These are phyloP conservation scores for Pestalotiopsis sp. DNA, from an alignment of 2,329 filamentous ascomycete species.

Conservation along the genomic window DNA sequence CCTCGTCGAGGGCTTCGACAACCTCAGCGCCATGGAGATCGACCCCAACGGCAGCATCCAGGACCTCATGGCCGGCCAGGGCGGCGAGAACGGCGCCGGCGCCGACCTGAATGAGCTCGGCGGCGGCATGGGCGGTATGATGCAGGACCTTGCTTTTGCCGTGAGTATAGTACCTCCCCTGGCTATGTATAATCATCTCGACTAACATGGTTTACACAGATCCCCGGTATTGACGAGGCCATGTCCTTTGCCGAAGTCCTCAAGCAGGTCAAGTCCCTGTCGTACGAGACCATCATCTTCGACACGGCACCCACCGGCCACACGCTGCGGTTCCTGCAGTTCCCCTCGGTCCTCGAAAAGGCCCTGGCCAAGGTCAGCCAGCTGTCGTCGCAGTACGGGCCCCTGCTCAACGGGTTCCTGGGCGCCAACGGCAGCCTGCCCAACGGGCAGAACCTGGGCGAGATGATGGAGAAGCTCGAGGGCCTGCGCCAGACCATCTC, in stretches of 20 bases:
- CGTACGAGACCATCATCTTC: conserved; percentile 99
- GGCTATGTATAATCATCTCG: no score
- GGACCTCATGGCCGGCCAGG: conserved; percentile 80
- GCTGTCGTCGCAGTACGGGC: conserved; percentile 91
- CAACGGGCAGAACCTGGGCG: conserved; percentile 89
- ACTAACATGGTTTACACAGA: conserved; percentile 55
- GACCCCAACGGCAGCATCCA: conserved; percentile 98
- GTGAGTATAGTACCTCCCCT: conserved; percentile 53
- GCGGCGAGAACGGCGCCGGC: conserved; percentile 74
- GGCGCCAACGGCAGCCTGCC: conserved; percentile 76
- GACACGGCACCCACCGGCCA: conserved; percentile 97
- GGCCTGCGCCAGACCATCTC: conserved; percentile 87
- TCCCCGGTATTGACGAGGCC: conserved; percentile 97
- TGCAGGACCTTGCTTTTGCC: conserved; percentile 97
- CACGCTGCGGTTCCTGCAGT: conserved; percentile 97
- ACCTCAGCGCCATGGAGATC: conserved; percentile 98
- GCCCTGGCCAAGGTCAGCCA: conserved; percentile 96
- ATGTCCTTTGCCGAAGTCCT: conserved; percentile 99
- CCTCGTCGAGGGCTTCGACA: conserved; percentile 87
- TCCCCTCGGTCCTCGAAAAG: conserved; percentile 97
- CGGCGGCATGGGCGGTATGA: conserved; percentile 86
- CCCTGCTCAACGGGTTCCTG: conserved; percentile 91
- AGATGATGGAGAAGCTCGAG: conserved; percentile 95
- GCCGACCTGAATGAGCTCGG: conserved; percentile 56
- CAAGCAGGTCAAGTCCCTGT: conserved; percentile 98